Evolutionary conservation across 2,329 filamentous ascomycete genomes (phyloP).

Genomic region (Neodidymelliopsis sp.): DNA sequence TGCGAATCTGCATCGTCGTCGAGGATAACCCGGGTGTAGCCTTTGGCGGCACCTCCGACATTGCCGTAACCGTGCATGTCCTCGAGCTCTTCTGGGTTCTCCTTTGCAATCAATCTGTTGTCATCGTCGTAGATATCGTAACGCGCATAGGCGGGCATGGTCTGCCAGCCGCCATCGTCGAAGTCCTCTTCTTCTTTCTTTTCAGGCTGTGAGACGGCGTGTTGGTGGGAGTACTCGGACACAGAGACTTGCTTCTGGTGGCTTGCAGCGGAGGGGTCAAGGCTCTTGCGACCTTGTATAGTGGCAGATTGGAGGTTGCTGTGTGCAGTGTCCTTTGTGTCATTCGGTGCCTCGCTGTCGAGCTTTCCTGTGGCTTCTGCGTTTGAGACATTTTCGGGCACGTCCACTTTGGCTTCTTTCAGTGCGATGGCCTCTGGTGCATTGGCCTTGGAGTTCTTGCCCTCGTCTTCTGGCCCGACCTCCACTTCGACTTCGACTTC

Average conservation of each 20-base stretch:
- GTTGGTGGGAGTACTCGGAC: slow-evolving; percentile 94
- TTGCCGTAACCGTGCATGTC: slow-evolving; percentile 75
- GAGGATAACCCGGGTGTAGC: slow-evolving; percentile 92
- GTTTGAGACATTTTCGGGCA: not conserved
- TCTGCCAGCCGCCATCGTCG: slow-evolving; percentile 84
- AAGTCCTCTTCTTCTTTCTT: slow-evolving; percentile 60
- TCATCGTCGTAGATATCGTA: slow-evolving; percentile 98
- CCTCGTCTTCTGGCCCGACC: not conserved
- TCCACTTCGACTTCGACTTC: slow-evolving; percentile 20
- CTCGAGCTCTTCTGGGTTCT: slow-evolving; percentile 73
- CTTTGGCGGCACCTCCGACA: slow-evolving; percentile 88
- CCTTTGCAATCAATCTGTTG: slow-evolving; percentile 83
- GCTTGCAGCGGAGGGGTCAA: slow-evolving; percentile 12
- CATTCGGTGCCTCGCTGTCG: not conserved
- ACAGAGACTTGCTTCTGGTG: slow-evolving; percentile 38
- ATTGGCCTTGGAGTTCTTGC: slow-evolving; percentile 3
- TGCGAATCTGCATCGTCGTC: slow-evolving; percentile 94
- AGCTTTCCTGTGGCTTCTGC: slow-evolving; percentile 1
- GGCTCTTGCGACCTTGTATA: slow-evolving; percentile 19
- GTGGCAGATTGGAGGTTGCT: slow-evolving; percentile 2
- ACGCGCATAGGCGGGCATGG: slow-evolving; percentile 90
- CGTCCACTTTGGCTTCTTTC: slow-evolving; percentile 17
- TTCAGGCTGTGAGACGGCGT: slow-evolving; percentile 64
- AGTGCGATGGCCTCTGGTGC: not conserved
- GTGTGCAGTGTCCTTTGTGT: slow-evolving; percentile 9